Evolutionary conservation across 768 basidiomycete species (phyloP).

Genomic region (Rhodotorula babjevae): DNA sequence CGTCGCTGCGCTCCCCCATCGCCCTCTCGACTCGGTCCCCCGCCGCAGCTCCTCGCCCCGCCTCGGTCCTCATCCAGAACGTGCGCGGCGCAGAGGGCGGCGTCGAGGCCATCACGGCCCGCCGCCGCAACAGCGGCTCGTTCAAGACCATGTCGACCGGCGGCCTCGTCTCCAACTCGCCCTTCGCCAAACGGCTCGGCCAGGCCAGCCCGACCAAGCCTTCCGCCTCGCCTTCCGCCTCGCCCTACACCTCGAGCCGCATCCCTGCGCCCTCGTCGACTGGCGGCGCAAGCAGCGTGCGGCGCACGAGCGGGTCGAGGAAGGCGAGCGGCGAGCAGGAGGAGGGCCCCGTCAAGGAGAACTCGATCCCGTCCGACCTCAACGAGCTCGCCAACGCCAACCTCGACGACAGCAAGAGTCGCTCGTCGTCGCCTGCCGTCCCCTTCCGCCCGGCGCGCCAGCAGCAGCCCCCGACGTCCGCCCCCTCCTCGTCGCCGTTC

Average conservation of each 20-base stretch:
- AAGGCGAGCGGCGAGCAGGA: conserved; percentile 11
- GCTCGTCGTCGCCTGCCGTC: conserved; percentile 14
- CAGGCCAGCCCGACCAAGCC: not conserved
- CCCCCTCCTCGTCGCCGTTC: conserved; percentile 10
- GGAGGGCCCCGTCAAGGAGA: conserved; percentile 34
- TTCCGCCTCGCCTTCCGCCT: not conserved
- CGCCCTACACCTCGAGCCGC: conserved; percentile 1
- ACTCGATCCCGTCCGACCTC: conserved; percentile 26
- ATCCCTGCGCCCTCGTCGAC: not conserved
- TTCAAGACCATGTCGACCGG: conserved; percentile 37
- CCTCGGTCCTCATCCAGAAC: conserved; percentile 9
- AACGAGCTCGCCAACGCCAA: conserved; percentile 18
- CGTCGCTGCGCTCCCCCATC: not conserved
- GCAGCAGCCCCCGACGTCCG: not conserved
- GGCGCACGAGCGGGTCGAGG: conserved; percentile 7
- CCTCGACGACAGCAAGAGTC: not conserved
- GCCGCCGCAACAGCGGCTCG: conserved; percentile 26
- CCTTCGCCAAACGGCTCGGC: conserved; percentile 7
- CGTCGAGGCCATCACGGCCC: conserved; percentile 20
- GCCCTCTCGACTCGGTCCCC: not conserved
- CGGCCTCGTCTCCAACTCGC: conserved; percentile 33
- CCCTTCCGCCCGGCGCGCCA: conserved; percentile 17
- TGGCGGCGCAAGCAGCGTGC: not conserved
- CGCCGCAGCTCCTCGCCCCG: conserved; percentile 1
- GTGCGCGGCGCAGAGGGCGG: conserved; percentile 33